These are phyloP conservation scores for Linum usitatissimum DNA, from an alignment of 345 rosid genomes.

Conservation along the genomic window DNA sequence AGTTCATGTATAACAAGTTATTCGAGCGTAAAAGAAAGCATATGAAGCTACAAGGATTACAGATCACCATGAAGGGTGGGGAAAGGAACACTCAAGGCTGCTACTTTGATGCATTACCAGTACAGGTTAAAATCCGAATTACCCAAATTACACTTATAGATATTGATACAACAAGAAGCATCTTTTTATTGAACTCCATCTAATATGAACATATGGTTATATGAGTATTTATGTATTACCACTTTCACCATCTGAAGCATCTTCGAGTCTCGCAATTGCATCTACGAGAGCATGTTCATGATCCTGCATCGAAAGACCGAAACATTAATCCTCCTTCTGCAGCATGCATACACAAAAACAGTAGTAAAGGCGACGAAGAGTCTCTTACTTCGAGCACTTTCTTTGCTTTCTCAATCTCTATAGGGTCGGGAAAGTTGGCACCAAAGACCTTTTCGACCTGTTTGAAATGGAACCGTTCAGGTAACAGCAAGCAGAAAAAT, in stretches of 20 bases:
- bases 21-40: background rate
- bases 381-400: constrained; percentile 60
- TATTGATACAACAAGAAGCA: constrained; percentile 21
- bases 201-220: constrained; percentile 27
- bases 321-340: background rate
- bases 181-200: constrained; percentile 15
- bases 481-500: constrained; percentile 3
- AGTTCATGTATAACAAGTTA: no score
- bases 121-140: constrained; percentile 20
- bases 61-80: constrained; percentile 4
- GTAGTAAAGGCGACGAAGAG: background rate
- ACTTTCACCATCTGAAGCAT: constrained; percentile 93
- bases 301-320: constrained; percentile 37
- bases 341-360: no score
- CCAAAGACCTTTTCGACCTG: constrained; percentile 87
- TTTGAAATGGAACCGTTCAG: constrained; percentile 11
- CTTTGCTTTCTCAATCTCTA: constrained; percentile 78
- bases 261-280: constrained; percentile 88
- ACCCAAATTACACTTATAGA: constrained; percentile 17
- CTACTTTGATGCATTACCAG: constrained; percentile 17
- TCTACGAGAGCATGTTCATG: constrained; percentile 83
- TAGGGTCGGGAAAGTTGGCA: constrained; percentile 51
- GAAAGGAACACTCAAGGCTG: constrained; percentile 10
- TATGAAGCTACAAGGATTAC: background rate
- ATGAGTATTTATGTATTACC: constrained; percentile 68